Evolutionary conservation across 2,329 filamentous ascomycete genomes (phyloP).

Genomic region (Hirsutella thompsonii): DNA sequence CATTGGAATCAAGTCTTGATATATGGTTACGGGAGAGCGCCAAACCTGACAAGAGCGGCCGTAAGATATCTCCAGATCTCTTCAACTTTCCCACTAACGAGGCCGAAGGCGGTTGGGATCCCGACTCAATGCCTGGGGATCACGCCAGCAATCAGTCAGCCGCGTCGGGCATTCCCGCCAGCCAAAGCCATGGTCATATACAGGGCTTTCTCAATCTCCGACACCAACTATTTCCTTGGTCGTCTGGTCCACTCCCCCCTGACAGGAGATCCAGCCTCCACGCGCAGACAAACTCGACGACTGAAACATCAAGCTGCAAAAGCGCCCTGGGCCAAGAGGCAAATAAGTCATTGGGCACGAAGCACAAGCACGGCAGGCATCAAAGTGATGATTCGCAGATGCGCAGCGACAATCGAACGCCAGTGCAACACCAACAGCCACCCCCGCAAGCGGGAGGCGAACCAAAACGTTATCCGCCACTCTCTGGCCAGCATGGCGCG

Average conservation of each 20-base stretch:
- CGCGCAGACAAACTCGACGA: slow-evolving; percentile 26
- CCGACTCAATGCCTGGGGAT: slow-evolving; percentile 34
- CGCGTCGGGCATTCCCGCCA: slow-evolving; percentile 11
- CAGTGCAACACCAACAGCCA: slow-evolving; percentile 10
- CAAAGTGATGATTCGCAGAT: slow-evolving; percentile 19
- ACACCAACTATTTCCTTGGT: slow-evolving; percentile 23
- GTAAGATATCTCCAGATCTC: slow-evolving; percentile 34
- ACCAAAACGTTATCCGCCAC: slow-evolving; percentile 35
- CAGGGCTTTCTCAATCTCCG: slow-evolving; percentile 32
- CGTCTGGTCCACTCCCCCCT: slow-evolving; percentile 32
- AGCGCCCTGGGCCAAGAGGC: not conserved
- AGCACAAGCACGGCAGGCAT: slow-evolving; percentile 7
- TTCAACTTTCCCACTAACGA: slow-evolving; percentile 36
- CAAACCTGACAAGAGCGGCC: slow-evolving; percentile 20
- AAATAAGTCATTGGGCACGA: slow-evolving; percentile 10
- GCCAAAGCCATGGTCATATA: slow-evolving; percentile 24
- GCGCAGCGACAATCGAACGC: slow-evolving; percentile 11
- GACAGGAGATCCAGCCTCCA: slow-evolving; percentile 40
- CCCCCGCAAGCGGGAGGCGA: slow-evolving; percentile 10
- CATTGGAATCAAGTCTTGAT: slow-evolving; percentile 37
- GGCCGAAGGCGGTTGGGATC: slow-evolving; percentile 29
- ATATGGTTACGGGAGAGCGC: slow-evolving; percentile 45
- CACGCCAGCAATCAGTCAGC: slow-evolving; percentile 9
- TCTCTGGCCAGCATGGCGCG: slow-evolving; percentile 28
- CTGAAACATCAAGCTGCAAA: slow-evolving; percentile 3